A percentile compares a stretch with the other conserved stretches of the same genome.
phyloP scores from a whole-genome alignment of 208 protist species.

The Trypanosoma boissoni region DNA sequence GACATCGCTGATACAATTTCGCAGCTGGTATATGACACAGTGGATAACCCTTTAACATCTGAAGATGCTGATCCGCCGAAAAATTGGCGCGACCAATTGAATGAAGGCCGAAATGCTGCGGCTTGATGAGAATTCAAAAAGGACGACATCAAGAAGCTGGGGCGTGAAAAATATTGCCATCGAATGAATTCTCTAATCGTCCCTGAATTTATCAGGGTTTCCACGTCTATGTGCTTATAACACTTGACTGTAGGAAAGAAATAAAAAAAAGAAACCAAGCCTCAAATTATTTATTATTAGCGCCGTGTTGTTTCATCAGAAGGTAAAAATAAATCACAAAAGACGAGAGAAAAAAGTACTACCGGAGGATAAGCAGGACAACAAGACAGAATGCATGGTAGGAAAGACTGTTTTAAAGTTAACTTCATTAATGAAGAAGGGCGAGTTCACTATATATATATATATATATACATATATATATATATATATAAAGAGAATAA shows the following conservation, averaged over 20 bases:
- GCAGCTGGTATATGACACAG: constrained; percentile 82
- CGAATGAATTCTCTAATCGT: no score
- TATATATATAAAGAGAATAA: neutral
- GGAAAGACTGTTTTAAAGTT: no score
- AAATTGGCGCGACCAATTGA: constrained; percentile 72
- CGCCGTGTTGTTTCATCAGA: neutral
- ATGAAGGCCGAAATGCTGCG: constrained; percentile 37
- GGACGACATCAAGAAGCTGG: neutral
- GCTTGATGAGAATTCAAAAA: neutral
- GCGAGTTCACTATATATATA: no score
- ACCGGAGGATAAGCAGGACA: neutral
- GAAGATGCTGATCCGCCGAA: constrained; percentile 72
- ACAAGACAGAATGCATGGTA: constrained; percentile 4
- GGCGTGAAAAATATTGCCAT: neutral
- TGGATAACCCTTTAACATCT: constrained; percentile 52
- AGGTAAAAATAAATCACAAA: constrained; percentile 17
- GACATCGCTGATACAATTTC: constrained; percentile 61
- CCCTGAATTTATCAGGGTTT: neutral
- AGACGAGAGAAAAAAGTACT: constrained; percentile 8
- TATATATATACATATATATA: neutral
- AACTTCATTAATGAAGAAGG: no score
- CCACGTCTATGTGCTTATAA: neutral
- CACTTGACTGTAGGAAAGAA: constrained; percentile 2
- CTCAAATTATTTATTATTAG: neutral
- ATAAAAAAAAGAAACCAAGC: constrained; percentile 4